Evolutionary conservation across 169 alveolate genomes (phyloP).

Genomic region (Cyclospora cayetanensis): DNA sequence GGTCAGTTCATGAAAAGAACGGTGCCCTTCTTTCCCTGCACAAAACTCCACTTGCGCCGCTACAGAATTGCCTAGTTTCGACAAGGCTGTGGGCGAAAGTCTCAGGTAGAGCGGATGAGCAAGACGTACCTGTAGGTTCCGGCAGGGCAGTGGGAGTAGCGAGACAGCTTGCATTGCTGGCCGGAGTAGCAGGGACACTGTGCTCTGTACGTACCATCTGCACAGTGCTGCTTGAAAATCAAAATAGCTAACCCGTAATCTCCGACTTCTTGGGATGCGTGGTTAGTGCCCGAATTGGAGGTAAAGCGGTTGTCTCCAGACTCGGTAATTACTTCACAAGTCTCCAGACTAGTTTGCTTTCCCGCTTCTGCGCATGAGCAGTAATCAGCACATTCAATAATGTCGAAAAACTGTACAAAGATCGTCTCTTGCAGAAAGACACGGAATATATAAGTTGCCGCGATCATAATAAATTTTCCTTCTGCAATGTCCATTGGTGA

Average conservation of each 20-base stretch:
- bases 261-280: background rate
- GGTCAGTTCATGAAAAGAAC: background rate
- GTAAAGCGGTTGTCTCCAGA: constrained; percentile 26
- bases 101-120: background rate
- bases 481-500: too few species aligned
- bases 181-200: constrained; percentile 39
- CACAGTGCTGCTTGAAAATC: constrained; percentile 4
- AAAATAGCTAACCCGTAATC: background rate
- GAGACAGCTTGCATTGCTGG: background rate
- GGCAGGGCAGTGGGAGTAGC: constrained; percentile 26
- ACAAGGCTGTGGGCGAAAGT: background rate
- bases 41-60: background rate
- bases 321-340: background rate
- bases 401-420: too few species aligned
- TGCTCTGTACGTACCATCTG: background rate
- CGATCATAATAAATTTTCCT: too few species aligned
- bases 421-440: too few species aligned
- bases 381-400: background rate
- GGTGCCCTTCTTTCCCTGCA: background rate
- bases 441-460: too few species aligned
- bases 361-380: background rate
- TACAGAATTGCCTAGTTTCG: background rate
- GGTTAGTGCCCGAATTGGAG: background rate
- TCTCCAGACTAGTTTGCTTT: background rate
- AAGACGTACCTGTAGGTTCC: constrained; percentile 41